phyloP scores from a whole-genome alignment of 1,284 basidiomycete genomes.

The Singerocomus inundabilis region DNA sequence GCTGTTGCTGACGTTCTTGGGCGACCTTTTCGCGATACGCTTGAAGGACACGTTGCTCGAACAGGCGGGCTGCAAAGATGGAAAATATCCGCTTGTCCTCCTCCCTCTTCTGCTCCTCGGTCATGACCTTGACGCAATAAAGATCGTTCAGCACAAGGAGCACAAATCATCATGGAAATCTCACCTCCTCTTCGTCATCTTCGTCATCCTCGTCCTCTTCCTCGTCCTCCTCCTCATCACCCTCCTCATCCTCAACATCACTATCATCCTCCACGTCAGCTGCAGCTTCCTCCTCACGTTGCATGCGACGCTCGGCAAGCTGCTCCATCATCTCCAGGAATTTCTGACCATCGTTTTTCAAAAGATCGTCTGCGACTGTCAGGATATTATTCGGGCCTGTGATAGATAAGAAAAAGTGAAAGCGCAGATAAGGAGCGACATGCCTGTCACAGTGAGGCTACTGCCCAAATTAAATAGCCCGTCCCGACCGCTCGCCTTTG shows the following conservation, averaged over 20 bases:
- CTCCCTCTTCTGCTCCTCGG: conserved; percentile 93
- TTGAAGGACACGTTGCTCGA: conserved; percentile 94
- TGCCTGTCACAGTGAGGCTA: conserved; percentile 82
- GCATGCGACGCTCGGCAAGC: conserved; percentile 90
- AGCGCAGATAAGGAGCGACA: conserved; percentile 30
- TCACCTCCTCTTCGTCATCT: conserved; percentile 50
- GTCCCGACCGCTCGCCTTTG: conserved; percentile 45
- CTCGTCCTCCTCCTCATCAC: conserved; percentile 49
- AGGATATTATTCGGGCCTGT: conserved; percentile 83
- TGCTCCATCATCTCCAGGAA: conserved; percentile 99
- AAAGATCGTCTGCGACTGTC: conserved; percentile 97
- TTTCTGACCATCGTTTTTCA: conserved; percentile 98
- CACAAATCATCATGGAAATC: conserved; percentile 16
- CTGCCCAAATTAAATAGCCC: conserved; percentile 80
- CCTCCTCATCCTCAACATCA: conserved; percentile 52
- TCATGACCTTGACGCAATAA: conserved; percentile 53
- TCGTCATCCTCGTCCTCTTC: conserved; percentile 48
- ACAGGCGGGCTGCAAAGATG: conserved; percentile 99
- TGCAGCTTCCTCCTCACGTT: conserved; percentile 89
- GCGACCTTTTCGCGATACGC: conserved; percentile 93
- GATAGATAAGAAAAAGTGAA: conserved; percentile 11
- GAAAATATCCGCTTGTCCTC: conserved; percentile 99
- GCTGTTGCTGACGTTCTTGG: conserved; percentile 83
- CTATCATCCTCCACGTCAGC: conserved; percentile 63
- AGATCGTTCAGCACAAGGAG: conserved; percentile 13